phyloP scores from a whole-genome alignment of 805 yeast species.

The Komagataella ulmi region DNA sequence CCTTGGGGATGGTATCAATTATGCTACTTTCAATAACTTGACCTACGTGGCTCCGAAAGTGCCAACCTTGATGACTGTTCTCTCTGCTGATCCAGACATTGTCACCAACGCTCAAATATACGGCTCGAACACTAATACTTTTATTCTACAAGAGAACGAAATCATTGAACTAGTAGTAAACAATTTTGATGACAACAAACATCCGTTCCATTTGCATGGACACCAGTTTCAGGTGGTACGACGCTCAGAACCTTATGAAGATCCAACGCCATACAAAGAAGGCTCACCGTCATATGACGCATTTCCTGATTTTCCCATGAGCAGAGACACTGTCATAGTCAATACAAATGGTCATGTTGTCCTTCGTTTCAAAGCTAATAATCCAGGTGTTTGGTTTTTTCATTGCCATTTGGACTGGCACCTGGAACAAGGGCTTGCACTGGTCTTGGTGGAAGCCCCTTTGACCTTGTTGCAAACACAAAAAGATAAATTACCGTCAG shows the following conservation, averaged over 20 bases:
- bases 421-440: slow-evolving; percentile 68
- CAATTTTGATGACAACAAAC: slow-evolving; percentile 69
- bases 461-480: slow-evolving; percentile 29
- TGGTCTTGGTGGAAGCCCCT: slow-evolving; percentile 63
- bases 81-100: slow-evolving; percentile 33
- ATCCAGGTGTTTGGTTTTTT: slow-evolving; percentile 92
- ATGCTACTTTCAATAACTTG: slow-evolving; percentile 62
- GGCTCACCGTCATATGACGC: slow-evolving; percentile 13
- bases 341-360: slow-evolving; percentile 58
- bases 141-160: slow-evolving; percentile 44
- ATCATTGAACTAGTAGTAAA: slow-evolving; percentile 66
- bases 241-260: slow-evolving; percentile 39
- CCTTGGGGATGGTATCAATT: slow-evolving; percentile 61
- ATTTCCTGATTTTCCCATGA: slow-evolving; percentile 45
- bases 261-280: slow-evolving; percentile 43
- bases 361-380: slow-evolving; percentile 63
- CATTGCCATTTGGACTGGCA: slow-evolving; percentile 90
- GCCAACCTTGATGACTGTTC: slow-evolving; percentile 54
- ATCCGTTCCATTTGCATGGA: slow-evolving; percentile 72
- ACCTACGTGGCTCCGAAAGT: slow-evolving; percentile 56
- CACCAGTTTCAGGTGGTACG: slow-evolving; percentile 53
- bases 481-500: slow-evolving; percentile 21
- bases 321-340: slow-evolving; percentile 62
- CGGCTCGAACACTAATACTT: slow-evolving; percentile 57
- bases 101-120: slow-evolving; percentile 51